Evolutionary conservation across 2,329 filamentous ascomycete genomes (phyloP).

Genomic region (Rachicladosporium sp.): DNA sequence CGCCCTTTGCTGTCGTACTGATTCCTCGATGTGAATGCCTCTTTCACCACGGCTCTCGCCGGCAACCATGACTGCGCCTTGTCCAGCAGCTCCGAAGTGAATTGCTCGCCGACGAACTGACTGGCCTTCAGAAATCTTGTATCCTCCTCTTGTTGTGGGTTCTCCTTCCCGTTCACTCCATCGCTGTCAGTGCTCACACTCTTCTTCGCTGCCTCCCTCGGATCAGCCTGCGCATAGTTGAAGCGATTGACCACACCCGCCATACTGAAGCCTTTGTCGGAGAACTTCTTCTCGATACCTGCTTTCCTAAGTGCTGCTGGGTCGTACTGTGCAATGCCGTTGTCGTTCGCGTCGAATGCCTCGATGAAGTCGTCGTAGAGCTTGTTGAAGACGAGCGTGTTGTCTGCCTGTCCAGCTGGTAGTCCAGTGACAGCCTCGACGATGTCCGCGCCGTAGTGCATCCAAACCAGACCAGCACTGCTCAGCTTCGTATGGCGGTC

Average conservation of each 20-base stretch:
- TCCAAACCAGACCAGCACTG: conserved; percentile 84
- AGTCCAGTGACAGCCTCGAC: conserved; percentile 55
- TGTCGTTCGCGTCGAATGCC: conserved; percentile 94
- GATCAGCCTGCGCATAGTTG: conserved; percentile 47
- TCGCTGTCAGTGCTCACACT: conserved; percentile 8
- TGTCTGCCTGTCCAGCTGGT: conserved; percentile 50
- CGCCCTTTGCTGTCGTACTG: conserved; percentile 62
- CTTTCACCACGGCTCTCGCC: conserved; percentile 64
- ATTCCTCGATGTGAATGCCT: conserved; percentile 58
- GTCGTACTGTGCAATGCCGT: conserved; percentile 79
- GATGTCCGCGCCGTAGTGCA: conserved; percentile 84
- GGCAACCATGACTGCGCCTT: conserved; percentile 72
- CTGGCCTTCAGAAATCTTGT: conserved; percentile 66
- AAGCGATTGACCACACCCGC: conserved; percentile 78
- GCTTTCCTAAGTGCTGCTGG: conserved; percentile 54
- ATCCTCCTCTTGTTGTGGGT: conserved; percentile 62
- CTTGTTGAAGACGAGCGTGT: conserved; percentile 70
- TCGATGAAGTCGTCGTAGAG: conserved; percentile 90
- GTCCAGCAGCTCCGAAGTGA: conserved; percentile 67
- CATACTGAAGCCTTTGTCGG: conserved; percentile 69
- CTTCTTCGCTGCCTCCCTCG: conserved; percentile 12
- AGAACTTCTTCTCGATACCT: conserved; percentile 70
- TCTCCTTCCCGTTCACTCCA: conserved; percentile 20
- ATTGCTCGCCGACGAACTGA: conserved; percentile 76
- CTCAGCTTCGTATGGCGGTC: conserved; percentile 77